Evolutionary conservation across 2,329 filamentous ascomycete species (phyloP).

Genomic region (Pseudogymnoascus pannorum): DNA sequence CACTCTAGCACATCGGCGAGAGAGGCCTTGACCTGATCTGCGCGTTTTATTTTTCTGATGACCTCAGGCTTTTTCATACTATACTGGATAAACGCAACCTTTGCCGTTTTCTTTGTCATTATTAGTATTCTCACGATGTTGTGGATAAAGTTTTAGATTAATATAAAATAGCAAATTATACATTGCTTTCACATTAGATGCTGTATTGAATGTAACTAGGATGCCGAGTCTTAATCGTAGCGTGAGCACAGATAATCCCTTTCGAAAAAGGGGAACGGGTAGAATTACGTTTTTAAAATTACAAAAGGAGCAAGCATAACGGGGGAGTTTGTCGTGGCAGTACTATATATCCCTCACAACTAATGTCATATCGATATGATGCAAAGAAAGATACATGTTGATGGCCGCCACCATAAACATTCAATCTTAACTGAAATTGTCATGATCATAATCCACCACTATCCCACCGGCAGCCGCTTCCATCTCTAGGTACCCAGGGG

Average conservation of each 20-base stretch:
- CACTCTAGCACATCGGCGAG: not conserved
- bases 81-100: not conserved
- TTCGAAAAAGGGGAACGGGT: too few relatives aligned
- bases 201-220: too few relatives aligned
- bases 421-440: not conserved
- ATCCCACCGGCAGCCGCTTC: not conserved
- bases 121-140: not conserved
- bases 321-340: too few relatives aligned
- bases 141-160: not conserved
- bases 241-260: too few relatives aligned
- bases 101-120: not conserved
- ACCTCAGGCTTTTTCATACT: not conserved
- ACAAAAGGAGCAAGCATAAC: too few relatives aligned
- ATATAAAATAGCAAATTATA: not conserved
- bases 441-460: not conserved
- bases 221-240: too few relatives aligned
- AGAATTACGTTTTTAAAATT: too few relatives aligned
- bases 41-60: not conserved
- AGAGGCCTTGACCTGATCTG: not conserved
- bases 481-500: not conserved
- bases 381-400: too few relatives aligned
- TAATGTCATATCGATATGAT: too few relatives aligned
- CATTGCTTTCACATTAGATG: not conserved
- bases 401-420: not conserved
- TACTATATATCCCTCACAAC: too few relatives aligned